Evolutionary conservation across 768 basidiomycete genomes (phyloP).

Genomic region (Agrocybe pediades): DNA sequence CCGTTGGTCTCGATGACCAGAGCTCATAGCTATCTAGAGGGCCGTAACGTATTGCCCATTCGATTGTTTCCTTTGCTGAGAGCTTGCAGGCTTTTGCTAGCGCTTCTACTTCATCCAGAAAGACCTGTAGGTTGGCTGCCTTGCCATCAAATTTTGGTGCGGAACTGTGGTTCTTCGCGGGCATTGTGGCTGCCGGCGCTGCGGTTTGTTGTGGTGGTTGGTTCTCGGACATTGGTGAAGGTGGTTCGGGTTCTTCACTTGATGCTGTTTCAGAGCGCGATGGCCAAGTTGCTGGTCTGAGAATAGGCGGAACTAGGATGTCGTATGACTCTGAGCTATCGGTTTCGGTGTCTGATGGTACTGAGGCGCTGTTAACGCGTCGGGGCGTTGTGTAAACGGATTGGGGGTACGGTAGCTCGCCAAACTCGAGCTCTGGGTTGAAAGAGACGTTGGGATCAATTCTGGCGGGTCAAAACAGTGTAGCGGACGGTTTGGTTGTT

Average conservation of each 20-base stretch:
- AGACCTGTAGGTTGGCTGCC: neutral
- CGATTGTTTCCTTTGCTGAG: constrained; percentile 2
- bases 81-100: neutral
- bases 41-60: constrained; percentile 9
- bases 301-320: neutral
- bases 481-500: neutral
- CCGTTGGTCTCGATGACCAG: neutral
- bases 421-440: constrained; percentile 1
- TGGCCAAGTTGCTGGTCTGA: neutral
- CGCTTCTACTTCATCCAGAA: constrained; percentile 7
- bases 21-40: neutral
- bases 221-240: too few species aligned
- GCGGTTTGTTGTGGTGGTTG: too few species aligned
- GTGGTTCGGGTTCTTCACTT: neutral
- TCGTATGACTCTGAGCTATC: neutral
- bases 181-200: neutral
- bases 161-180: constrained; percentile 4
- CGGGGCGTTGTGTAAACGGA: neutral
- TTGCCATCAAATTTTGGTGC: constrained; percentile 15
- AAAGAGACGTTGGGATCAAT: neutral
- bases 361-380: neutral
- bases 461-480: neutral
- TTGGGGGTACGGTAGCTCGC: neutral
- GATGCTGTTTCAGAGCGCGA: too few species aligned
- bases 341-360: neutral